phyloP scores from a whole-genome alignment of 768 basidiomycete species.

The Crucibulum laeve region DNA sequence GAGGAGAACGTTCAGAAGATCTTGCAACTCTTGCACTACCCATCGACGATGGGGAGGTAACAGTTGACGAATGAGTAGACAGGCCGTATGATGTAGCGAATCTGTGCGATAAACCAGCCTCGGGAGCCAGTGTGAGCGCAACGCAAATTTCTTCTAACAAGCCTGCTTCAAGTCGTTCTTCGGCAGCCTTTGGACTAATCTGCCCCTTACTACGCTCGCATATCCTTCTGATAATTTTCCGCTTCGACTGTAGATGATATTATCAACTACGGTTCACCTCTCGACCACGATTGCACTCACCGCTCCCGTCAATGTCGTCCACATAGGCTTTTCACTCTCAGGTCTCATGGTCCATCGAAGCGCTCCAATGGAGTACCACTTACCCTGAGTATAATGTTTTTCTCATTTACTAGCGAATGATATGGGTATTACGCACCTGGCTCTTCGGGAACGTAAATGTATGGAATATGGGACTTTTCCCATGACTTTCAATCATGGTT shows the following conservation, averaged over 20 bases:
- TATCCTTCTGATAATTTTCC: conserved; percentile 28
- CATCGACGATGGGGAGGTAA: neutral
- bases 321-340: conserved; percentile 25
- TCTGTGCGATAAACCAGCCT: neutral
- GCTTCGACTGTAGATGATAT: conserved; percentile 20
- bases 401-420: conserved; percentile 1
- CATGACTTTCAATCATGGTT: conserved; percentile 25
- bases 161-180: conserved; percentile 30
- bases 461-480: conserved; percentile 30
- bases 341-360: conserved; percentile 38
- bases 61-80: neutral
- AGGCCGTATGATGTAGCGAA: too few relatives aligned
- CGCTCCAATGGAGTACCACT: conserved; percentile 51
- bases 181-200: conserved; percentile 28
- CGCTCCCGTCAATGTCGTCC: conserved; percentile 31
- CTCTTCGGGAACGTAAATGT: conserved; percentile 45
- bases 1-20: too few relatives aligned
- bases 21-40: neutral
- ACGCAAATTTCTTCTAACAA: conserved; percentile 42
- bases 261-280: conserved; percentile 1
- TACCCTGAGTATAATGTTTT: conserved; percentile 22
- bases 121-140: conserved; percentile 17
- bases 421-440: conserved; percentile 26
- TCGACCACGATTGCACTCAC: conserved; percentile 18
- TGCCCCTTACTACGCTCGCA: conserved; percentile 26